A percentile compares a stretch with the other conserved stretches of the same genome.
Evolutionary conservation across 1,284 basidiomycete species (phyloP).

Genomic region (Lignosus rhinocerotis): DNA sequence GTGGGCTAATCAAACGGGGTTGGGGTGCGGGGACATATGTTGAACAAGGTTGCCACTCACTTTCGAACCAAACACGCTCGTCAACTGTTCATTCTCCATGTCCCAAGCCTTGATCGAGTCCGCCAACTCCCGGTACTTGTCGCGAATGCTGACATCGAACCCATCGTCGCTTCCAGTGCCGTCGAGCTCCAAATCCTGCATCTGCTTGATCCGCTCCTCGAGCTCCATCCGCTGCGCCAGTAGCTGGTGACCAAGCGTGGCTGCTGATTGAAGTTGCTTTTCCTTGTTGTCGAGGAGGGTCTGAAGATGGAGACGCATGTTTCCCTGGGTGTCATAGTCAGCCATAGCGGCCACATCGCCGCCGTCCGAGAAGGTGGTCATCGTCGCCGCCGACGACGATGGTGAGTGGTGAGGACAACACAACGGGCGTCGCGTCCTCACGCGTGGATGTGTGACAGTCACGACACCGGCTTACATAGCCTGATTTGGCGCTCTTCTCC

Average conservation of each 20-base stretch:
- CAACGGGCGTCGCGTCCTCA: background rate
- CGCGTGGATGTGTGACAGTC: background rate
- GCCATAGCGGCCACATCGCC: constrained; percentile 30
- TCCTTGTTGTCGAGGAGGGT: constrained; percentile 85
- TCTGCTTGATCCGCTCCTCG: constrained; percentile 79
- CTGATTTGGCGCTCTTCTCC: background rate
- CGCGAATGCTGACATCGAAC: constrained; percentile 43
- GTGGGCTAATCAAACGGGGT: constrained; percentile 14
- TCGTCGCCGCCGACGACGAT: constrained; percentile 31
- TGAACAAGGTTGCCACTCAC: constrained; percentile 42
- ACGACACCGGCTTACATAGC: background rate
- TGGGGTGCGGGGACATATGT: constrained; percentile 20
- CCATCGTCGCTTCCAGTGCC: constrained; percentile 59
- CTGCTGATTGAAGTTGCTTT: constrained; percentile 86
- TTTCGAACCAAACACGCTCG: constrained; percentile 68
- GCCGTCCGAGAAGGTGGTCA: constrained; percentile 40
- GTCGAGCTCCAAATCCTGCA: constrained; percentile 68
- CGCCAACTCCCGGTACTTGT: constrained; percentile 76
- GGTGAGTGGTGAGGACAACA: constrained; percentile 17
- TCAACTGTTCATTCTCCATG: constrained; percentile 78
- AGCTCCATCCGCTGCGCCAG: constrained; percentile 90
- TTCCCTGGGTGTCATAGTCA: constrained; percentile 50
- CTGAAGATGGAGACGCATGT: constrained; percentile 78
- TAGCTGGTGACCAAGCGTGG: constrained; percentile 87
- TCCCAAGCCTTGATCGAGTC: constrained; percentile 82